Base-by-base conservation (phyloP, 164 flowering plant genomes). In the Piper longum region DNA sequence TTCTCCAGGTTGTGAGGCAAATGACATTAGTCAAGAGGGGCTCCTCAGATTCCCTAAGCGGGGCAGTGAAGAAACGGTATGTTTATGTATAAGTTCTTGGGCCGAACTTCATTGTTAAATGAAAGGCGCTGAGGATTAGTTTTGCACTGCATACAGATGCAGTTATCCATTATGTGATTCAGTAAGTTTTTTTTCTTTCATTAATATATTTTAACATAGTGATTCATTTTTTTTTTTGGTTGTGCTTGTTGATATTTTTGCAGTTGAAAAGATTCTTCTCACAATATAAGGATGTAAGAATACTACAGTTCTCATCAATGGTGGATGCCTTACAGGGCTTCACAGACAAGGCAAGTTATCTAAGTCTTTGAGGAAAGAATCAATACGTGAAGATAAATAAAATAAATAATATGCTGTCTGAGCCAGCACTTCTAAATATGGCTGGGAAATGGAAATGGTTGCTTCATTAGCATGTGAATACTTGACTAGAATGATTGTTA, bases 31-130 rank as follows among this genome's bases (percentile, higher is more conserved):
- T 66, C 68, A 60, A 57, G 70, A 48, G 11, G 80, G 91, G 54
- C 51, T 76, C 41, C 77, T 93, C 62, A 83, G 74, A 80, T 81
- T 90, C 72, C 97, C 97, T 17, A 87, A 79, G 74, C 77, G 64
- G 54, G 87, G 96, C 78, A 83, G 58, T 60, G 96, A 95, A 81
- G 96, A 95, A 74, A 83, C 68, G 88, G 99, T 95, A 87, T 56
- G 11, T 26, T 26, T 26, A 26, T 26, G 36, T 26, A 26, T 26
- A 26, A 26, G 36, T 26, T 26, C 36, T 26, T 26, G 36, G 36
- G 36, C 36, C 36, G 36, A 26, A 26, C 36, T 26, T 26, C 36
- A 26, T 26, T 26, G 36, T 26, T 26, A 26, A 26, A 26, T 26
- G 36, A 26, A 26, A 26, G 36, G 36, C 36, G 36, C 36, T 26